A percentile compares a stretch with the other conserved stretches of the same genome.
These are phyloP conservation scores for Atkinsonella texensis DNA, from an alignment of 2,329 filamentous ascomycete genomes.

Conservation along the genomic window DNA sequence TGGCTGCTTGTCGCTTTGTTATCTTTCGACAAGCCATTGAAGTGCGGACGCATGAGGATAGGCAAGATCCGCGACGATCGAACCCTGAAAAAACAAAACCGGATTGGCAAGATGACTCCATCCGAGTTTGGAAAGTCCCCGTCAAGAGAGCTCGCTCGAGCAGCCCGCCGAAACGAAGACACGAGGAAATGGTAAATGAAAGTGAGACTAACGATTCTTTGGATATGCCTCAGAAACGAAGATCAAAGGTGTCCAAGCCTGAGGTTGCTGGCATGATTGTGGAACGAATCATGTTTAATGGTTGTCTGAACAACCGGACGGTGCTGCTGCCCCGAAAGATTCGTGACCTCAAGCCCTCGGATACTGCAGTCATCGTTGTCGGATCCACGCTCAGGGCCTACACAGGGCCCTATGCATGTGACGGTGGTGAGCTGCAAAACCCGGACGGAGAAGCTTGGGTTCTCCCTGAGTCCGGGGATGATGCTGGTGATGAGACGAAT, in stretches of 20 bases:
- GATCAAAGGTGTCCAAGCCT: conserved; percentile 16
- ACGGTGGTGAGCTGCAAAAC: conserved; percentile 10
- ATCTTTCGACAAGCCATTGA: conserved; percentile 76
- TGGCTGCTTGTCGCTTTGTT: conserved; percentile 76
- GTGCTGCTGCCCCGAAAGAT: conserved; percentile 15
- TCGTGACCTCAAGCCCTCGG: conserved; percentile 16
- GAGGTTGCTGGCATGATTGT: conserved; percentile 19
- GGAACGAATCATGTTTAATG: conserved; percentile 25
- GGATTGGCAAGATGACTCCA: conserved; percentile 62
- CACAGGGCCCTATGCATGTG: conserved; percentile 39
- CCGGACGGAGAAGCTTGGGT: conserved; percentile 17
- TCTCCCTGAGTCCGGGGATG: conserved; percentile 12
- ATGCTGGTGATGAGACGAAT: conserved; percentile 6
- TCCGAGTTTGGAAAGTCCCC: conserved; percentile 77
- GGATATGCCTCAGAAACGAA: conserved; percentile 4
- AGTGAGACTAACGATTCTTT: background rate
- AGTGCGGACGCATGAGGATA: conserved; percentile 58
- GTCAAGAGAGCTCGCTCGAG: conserved; percentile 19
- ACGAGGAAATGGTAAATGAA: conserved; percentile 9
- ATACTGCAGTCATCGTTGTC: conserved; percentile 44
- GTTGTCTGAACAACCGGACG: conserved; percentile 14
- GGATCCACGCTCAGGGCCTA: conserved; percentile 59
- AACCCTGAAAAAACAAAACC: conserved; percentile 31
- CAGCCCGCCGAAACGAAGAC: conserved; percentile 24
- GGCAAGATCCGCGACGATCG: conserved; percentile 26